Percentiles rank a stretch among this genome's conserved stretches.
Evolutionary conservation across 306 rosid genomes (phyloP).

Genomic region (Phaseolus lunatus): DNA sequence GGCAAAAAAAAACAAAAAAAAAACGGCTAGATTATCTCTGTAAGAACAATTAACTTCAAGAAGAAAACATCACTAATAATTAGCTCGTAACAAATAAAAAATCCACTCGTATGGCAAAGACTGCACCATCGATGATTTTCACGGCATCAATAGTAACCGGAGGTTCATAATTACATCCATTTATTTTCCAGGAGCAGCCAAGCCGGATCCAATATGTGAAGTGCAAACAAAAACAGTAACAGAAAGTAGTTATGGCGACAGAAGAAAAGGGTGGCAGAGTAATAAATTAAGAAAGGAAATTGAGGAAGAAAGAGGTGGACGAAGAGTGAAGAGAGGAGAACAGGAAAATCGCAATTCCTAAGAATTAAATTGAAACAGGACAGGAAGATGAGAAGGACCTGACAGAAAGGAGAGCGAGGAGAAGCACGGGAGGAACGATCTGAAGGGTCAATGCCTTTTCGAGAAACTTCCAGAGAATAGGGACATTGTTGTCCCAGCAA

Average conservation of each 20-base stretch:
- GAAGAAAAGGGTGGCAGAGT: background rate
- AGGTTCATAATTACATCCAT: background rate
- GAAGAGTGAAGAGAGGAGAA: background rate
- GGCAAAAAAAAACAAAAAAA: background rate
- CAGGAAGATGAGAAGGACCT: slow-evolving; percentile 52
- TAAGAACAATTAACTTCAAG: background rate
- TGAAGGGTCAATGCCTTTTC: slow-evolving; percentile 76
- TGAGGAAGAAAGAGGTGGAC: background rate
- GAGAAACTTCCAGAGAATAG: slow-evolving; percentile 90
- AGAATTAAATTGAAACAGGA: background rate
- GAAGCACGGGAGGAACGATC: slow-evolving; percentile 83
- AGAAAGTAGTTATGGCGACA: background rate
- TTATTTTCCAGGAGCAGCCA: background rate
- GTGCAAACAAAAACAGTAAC: background rate
- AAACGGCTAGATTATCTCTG: background rate
- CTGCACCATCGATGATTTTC: background rate
- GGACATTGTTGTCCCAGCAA: slow-evolving; percentile 95
- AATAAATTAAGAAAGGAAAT: background rate
- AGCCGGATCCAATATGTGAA: background rate
- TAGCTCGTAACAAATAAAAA: background rate
- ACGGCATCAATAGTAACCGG: background rate
- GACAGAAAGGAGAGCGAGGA: slow-evolving; percentile 79
- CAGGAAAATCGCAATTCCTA: background rate
- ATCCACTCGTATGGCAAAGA: background rate
- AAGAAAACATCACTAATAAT: background rate